Evolutionary conservation across 495 filamentous ascomycete species (phyloP), one percentile per base, ranked within the genome.

Genomic region (Podospora pseudocomata): DNA sequence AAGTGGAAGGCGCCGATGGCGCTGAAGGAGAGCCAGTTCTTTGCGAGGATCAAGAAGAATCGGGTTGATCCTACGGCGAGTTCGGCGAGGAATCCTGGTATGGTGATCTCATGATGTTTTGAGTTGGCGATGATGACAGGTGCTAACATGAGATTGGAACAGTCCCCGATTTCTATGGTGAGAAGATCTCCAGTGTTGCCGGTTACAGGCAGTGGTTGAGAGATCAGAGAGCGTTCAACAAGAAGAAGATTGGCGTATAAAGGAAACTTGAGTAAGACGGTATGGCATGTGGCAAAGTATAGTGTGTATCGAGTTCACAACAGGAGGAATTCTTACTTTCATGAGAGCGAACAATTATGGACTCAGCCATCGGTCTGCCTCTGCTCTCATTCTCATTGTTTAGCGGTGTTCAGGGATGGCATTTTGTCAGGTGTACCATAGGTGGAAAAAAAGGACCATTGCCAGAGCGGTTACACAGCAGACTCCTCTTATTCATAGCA

Each of bases 141-240:
- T 18, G 28, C 30, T 44, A 18, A 44, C 30, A 34, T 63, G 61
- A 63, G 11, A 63, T 63, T 6, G 9, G 58, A 44, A 49, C 30
- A 74, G 85, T 86, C 0, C 86, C 85, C 60, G 88, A 90, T 75
- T 90, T 88, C 78, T 92, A 93, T 73, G 90, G 95, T 63, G 95
- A 99, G 84, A 97, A 97, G 86, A 97, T 99, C 76, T 91, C 90
- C 18, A 96, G 92, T 71, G 92, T 99, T 53, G 86, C 87, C 67
- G 93, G 91, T 62, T 99, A 97, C 74, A 80, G 96, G 71, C 89
- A 91, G 77, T 99, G 95, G 95, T 80, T 99, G 76, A 97, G 94
- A 83, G 95, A 99, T 77, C 96, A 98, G 84, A 80, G 94, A 60
- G 93, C 93, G n/a, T 99, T 95, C 79, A 97, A 96, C 81, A 88